Evolutionary conservation across 2,329 filamentous ascomycete genomes (phyloP), one percentile per base, ranked within the genome.

Genomic region (Pyricularia sp.): DNA sequence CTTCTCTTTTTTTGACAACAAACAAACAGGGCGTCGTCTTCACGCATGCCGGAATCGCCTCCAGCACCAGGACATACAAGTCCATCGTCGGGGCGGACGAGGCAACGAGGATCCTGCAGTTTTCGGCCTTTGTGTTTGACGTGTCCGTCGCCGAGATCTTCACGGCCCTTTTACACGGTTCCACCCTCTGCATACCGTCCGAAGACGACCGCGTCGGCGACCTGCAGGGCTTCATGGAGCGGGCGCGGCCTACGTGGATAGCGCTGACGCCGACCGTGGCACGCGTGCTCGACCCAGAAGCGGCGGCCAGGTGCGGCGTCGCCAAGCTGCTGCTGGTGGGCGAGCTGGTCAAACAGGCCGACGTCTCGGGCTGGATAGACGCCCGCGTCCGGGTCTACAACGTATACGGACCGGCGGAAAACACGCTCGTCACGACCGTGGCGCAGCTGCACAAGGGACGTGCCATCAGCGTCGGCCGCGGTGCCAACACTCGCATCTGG

Each of bases 381-480:
- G 31, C 31, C 31, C 5, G 10, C 28, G 2, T 64, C 25, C 20
- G 66, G 73, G n/a, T 73, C 23, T 75, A 71, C 64, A 75, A 78
- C 63, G 68, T 67, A 2, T 80, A 78, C 59, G 77, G 78, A 0
- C 76, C 78, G 4, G 75, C 77, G 0, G 77, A 79, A 68, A 67
- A 69, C 11, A 70, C 73, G 4, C 69, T 69, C 26, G 66, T 64
- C 31, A 70, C 68, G 4, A 64, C 61, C 23, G 61, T 64, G 61
- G 28, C 26, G 17, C 26, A 25, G 25, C 31, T n/a, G 61, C 23
- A 26, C 26, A 64, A 30, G 61, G 31, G n/a, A 9, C 31, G 31
- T 20, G 17, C 28, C 7, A 64, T 20, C 61, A 71, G 50, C 6
- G 70, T 70, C 30, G 11, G 55, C 9, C 33, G 67, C 28, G 65